A percentile compares a stretch with the other conserved stretches of the same genome.
Conservation (phyloP, 495 filamentous ascomycete genomes). For the Aspergillus funiculosus region DNA sequence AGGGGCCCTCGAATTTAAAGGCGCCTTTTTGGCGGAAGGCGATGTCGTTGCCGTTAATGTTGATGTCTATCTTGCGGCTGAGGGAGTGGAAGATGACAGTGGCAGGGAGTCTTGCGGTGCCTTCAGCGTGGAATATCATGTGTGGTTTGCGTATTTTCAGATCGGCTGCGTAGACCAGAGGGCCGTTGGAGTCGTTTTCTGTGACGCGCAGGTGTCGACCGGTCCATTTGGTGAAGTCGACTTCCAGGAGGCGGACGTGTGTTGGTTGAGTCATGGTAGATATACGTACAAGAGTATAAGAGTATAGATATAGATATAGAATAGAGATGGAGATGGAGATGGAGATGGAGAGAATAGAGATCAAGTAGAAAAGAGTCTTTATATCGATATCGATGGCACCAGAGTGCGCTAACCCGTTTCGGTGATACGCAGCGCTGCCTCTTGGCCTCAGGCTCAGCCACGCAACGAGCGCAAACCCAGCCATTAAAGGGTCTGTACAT, state of each 20-base stretch:
- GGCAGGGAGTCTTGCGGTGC: conserved; percentile 7
- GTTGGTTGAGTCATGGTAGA: neutral
- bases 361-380: too few relatives aligned
- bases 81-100: conserved; percentile 14
- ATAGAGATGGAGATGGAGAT: too few relatives aligned
- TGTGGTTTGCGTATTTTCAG: conserved; percentile 15
- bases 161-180: conserved; percentile 13
- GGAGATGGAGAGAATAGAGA: too few relatives aligned
- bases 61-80: conserved; percentile 13
- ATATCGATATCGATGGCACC: too few relatives aligned
- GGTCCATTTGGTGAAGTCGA: conserved; percentile 16
- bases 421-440: too few relatives aligned
- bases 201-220: conserved; percentile 11
- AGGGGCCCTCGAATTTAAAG: conserved; percentile 4
- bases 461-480: too few relatives aligned
- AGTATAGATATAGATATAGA: too few relatives aligned
- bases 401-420: too few relatives aligned
- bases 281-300: too few relatives aligned
- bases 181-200: conserved; percentile 2
- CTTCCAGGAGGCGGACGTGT: conserved; percentile 4
- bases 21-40: neutral
- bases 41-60: conserved; percentile 13
- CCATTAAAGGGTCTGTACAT: too few relatives aligned
- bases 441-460: too few relatives aligned
- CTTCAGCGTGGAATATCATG: conserved; percentile 13